These are phyloP conservation scores for Sechiopsis laciniata DNA, from an alignment of 306 rosid genomes.

Conservation along the genomic window DNA sequence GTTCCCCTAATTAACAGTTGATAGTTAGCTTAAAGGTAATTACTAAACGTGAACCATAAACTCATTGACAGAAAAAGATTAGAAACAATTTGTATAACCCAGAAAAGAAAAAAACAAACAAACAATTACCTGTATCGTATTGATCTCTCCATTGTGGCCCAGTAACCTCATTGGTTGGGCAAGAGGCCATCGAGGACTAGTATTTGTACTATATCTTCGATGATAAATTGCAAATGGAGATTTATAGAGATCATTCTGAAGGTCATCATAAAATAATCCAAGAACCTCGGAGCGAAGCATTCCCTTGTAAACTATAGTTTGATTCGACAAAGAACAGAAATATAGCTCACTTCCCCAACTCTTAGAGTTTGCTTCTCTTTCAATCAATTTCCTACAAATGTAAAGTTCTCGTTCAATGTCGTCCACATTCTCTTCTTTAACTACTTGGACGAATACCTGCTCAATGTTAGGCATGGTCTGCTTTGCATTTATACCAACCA, in stretches of 20 bases:
- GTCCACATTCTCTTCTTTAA: slow-evolving; percentile 82
- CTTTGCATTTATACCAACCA: slow-evolving; percentile 89
- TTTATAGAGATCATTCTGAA: slow-evolving; percentile 74
- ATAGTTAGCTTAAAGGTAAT: slow-evolving; percentile 27
- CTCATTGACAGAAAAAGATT: neutral
- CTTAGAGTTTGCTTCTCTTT: slow-evolving; percentile 70
- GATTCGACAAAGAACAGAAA: slow-evolving; percentile 97
- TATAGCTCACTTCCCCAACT: slow-evolving; percentile 95
- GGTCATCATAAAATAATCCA: slow-evolving; percentile 83
- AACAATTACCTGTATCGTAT: slow-evolving; percentile 80
- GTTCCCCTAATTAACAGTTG: slow-evolving; percentile 64
- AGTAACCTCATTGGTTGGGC: slow-evolving; percentile 99
- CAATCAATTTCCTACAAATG: slow-evolving; percentile 92
- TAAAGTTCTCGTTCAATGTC: slow-evolving; percentile 93
- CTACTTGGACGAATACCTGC: slow-evolving; percentile 86
- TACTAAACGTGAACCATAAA: slow-evolving; percentile 16
- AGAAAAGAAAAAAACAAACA: neutral
- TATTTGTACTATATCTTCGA: slow-evolving; percentile 96
- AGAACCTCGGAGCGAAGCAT: slow-evolving; percentile 99
- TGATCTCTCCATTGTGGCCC: slow-evolving; percentile 98
- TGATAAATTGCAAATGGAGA: slow-evolving; percentile 96
- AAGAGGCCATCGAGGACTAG: slow-evolving; percentile 99
- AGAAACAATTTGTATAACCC: slow-evolving; percentile 19
- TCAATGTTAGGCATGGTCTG: slow-evolving; percentile 90
- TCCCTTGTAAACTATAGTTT: slow-evolving; percentile 95